Conservation (phyloP, 192 early-diverging fungal species). For the Coemansia sp. region DNA sequence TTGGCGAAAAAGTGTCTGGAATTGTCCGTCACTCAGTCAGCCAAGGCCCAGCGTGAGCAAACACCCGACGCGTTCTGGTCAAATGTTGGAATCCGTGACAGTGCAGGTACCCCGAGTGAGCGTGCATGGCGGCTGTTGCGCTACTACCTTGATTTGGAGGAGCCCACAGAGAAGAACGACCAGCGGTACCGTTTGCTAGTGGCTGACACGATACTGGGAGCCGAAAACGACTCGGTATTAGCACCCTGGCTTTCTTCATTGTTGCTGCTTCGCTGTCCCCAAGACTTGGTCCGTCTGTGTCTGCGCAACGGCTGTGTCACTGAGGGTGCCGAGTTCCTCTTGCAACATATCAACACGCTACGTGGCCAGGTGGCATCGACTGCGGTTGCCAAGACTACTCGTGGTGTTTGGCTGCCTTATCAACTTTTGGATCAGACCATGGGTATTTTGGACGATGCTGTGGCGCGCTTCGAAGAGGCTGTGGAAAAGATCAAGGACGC, state of each 20-base stretch:
- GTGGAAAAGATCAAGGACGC: conserved; percentile 40
- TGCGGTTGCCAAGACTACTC: conserved; percentile 18
- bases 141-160: conserved; percentile 37
- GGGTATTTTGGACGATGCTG: conserved; percentile 39
- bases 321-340: conserved; percentile 45
- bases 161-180: conserved; percentile 5
- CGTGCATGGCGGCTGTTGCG: conserved; percentile 53
- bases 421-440: conserved; percentile 50
- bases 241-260: conserved; percentile 48
- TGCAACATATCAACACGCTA: conserved; percentile 40
- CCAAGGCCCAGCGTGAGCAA: conserved; percentile 18
- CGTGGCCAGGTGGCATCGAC: conserved; percentile 11
- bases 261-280: conserved; percentile 42
- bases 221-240: conserved; percentile 29
- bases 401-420: conserved; percentile 55
- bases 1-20: conserved; percentile 43
- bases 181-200: conserved; percentile 35
- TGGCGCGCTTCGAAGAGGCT: conserved; percentile 40
- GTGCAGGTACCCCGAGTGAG: conserved; percentile 27
- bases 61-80: conserved; percentile 44
- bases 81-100: conserved; percentile 19
- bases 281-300: conserved; percentile 52
- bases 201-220: conserved; percentile 28
- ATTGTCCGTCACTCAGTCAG: conserved; percentile 13
- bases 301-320: conserved; percentile 43